Base-by-base conservation (phyloP, 768 basidiomycete species). In the Postia placenta region DNA sequence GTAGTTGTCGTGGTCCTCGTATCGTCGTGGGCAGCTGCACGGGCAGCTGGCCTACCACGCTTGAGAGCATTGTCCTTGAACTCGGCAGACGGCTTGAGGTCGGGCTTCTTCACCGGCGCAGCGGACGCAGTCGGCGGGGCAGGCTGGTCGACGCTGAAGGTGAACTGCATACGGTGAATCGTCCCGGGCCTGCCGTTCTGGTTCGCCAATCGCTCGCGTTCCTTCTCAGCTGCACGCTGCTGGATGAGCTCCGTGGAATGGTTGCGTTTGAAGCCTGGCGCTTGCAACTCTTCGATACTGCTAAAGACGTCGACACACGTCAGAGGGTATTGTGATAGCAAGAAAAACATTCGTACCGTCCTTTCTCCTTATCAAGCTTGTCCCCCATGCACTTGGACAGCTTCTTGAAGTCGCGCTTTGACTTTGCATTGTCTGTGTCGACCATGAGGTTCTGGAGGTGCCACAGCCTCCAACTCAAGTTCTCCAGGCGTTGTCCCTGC, bases 361-460 rank as follows among this genome's bases (percentile, higher is more conserved):
- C 90, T 70, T 91, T 92, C 71, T 92, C 90, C 71, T 88, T 90
- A 76, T 92, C 90, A 59, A 92, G 74, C 67, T 88, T 91, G 73
- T 92, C 90, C 55, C 90, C 80, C 91, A 92, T 92, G 64, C 69
- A 79, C 68, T 86, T 89, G 59, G 85, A 87, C 48, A 92, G 80
- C 60, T 88, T 90, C 72, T 84, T 87, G 75, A 92, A 92, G 69
- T 92, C 88, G 42, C 90, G 85, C 64, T 90, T 90, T 14, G 85
- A 81, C 68, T 82, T 87, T 37, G 90, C 88, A 55, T 90, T 90
- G 75, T 92, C 91, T 52, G 83, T 77, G 69, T 92, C 89, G 69
- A 92, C 89, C 73, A 92, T 92, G 59, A 92, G 80, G 59, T 83
- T 88, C 70, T 92, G 90, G 43, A 92, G 80, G 64, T 92, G 88